These are phyloP conservation scores for Flaveria brownii DNA, from an alignment of 129 eudicot genomes.

Conservation along the genomic window DNA sequence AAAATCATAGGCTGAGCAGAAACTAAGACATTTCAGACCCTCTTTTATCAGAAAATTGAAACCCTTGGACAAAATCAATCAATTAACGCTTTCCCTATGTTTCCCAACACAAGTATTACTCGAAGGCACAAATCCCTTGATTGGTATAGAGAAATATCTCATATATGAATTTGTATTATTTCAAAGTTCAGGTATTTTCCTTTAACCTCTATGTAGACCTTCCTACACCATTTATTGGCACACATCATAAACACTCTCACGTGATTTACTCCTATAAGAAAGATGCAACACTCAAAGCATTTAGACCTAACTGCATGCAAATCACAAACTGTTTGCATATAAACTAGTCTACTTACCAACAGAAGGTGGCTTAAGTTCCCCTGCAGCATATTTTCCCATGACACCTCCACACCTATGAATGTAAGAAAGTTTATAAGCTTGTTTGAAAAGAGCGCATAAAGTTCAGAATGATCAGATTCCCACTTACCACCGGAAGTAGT, in stretches of 20 bases:
- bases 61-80: not conserved
- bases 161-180: not conserved
- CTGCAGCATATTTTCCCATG: slow-evolving; percentile 96
- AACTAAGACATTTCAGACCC: not conserved
- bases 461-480: slow-evolving; percentile 17
- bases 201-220: not conserved
- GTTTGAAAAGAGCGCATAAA: not conserved
- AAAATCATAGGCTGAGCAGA: not conserved
- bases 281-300: slow-evolving; percentile 13
- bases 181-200: not conserved
- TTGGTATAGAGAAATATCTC: not conserved
- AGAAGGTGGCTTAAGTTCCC: slow-evolving; percentile 93
- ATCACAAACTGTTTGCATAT: slow-evolving; percentile 6
- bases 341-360: slow-evolving; percentile 51
- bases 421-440: slow-evolving; percentile 17
- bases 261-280: not conserved
- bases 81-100: not conserved
- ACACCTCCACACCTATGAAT: slow-evolving; percentile 93
- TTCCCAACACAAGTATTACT: not conserved
- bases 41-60: not conserved
- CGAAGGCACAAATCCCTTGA: not conserved
- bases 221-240: not conserved
- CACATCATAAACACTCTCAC: not conserved
- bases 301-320: slow-evolving; percentile 1
- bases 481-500: slow-evolving; percentile 87